phyloP scores from a whole-genome alignment of 192 early-diverging fungal genomes.

The Jimgerdemannia flammicorona region DNA sequence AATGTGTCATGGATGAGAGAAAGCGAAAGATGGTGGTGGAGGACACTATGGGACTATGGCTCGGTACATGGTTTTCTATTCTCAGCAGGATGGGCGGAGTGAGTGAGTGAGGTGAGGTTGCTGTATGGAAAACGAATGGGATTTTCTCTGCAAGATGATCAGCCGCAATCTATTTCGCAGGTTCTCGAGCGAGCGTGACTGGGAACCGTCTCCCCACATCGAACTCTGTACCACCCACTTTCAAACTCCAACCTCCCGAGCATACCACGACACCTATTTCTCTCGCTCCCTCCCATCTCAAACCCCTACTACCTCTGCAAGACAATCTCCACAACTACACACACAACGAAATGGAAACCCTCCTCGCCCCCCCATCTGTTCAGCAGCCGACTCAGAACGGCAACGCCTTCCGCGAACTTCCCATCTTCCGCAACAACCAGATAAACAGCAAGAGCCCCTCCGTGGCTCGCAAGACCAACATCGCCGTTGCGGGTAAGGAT shows the following conservation, averaged over 20 bases:
- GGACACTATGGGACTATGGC: too few relatives aligned
- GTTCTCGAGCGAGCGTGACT: background rate
- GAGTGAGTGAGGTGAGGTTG: too few relatives aligned
- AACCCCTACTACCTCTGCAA: background rate
- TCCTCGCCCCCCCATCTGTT: background rate
- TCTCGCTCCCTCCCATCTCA: background rate
- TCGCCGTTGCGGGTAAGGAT: background rate
- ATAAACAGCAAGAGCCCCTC: background rate
- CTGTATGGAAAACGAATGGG: too few relatives aligned
- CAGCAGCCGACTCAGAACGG: background rate
- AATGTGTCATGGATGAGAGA: too few relatives aligned
- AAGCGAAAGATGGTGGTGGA: too few relatives aligned
- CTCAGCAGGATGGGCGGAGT: too few relatives aligned
- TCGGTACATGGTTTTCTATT: too few relatives aligned
- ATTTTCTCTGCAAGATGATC: too few relatives aligned
- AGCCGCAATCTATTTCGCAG: too few relatives aligned
- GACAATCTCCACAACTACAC: background rate
- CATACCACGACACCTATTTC: background rate
- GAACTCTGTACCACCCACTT: background rate
- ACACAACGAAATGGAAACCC: background rate
- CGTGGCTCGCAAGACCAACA: background rate
- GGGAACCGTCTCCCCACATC: constrained; percentile 1
- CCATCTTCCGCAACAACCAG: background rate
- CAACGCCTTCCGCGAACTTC: background rate
- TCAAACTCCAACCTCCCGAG: background rate